Evolutionary conservation across 257 asterid species (phyloP).

Genomic region (Dorcoceras hygrometricum): DNA sequence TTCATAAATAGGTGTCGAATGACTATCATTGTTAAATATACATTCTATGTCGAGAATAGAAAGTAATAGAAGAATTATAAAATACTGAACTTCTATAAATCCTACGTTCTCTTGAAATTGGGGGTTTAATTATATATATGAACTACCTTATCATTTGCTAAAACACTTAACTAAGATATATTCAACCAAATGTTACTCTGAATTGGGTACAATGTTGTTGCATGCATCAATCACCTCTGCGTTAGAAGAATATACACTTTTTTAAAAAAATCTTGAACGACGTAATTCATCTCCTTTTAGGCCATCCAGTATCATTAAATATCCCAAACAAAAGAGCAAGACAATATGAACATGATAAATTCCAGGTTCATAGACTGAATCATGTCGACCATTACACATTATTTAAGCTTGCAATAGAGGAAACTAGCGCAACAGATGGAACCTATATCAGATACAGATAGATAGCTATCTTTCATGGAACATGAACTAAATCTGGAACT

Average conservation of each 20-base stretch:
- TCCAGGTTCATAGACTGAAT: conserved; percentile 7
- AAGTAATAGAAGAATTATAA: too few relatives aligned
- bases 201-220: neutral
- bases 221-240: neutral
- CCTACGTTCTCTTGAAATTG: too few relatives aligned
- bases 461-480: conserved; percentile 9
- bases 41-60: too few relatives aligned
- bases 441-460: conserved; percentile 17
- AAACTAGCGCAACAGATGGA: neutral
- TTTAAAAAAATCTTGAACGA: neutral
- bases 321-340: neutral
- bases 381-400: conserved; percentile 12
- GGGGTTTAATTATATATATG: too few relatives aligned
- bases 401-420: conserved; percentile 3
- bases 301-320: neutral
- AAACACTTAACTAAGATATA: too few relatives aligned
- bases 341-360: conserved; percentile 18
- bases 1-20: too few relatives aligned
- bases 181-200: neutral
- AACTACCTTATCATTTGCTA: too few relatives aligned
- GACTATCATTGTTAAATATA: too few relatives aligned
- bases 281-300: neutral
- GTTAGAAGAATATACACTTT: neutral
- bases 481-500: neutral
- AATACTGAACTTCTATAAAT: too few relatives aligned